Evolutionary conservation across 495 filamentous ascomycete species (phyloP).

Genomic region (Aspergillus bridgeri): DNA sequence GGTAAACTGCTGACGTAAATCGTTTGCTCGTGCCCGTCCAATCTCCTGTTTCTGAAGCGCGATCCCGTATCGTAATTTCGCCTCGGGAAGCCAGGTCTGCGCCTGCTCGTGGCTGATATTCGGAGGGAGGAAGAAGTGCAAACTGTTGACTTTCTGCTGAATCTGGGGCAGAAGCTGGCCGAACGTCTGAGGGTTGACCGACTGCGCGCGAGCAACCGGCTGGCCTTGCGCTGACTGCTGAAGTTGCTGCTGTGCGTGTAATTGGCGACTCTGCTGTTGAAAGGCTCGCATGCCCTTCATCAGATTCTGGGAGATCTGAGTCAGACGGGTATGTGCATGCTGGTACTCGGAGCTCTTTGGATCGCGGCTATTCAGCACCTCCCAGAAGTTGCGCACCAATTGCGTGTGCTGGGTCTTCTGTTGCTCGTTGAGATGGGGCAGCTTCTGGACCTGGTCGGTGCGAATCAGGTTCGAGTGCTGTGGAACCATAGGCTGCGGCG

Average conservation of each 20-base stretch:
- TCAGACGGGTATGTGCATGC: constrained; percentile 60
- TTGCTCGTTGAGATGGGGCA: constrained; percentile 50
- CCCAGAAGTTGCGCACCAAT: constrained; percentile 59
- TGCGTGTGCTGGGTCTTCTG: constrained; percentile 65
- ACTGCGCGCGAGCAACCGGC: constrained; percentile 34
- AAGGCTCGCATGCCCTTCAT: constrained; percentile 53
- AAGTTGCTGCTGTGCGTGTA: constrained; percentile 33
- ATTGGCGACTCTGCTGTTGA: constrained; percentile 43
- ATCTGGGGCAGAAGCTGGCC: constrained; percentile 42
- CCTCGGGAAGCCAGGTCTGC: constrained; percentile 49
- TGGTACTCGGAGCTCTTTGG: constrained; percentile 54
- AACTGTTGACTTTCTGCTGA: constrained; percentile 42
- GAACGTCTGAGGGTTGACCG: constrained; percentile 40
- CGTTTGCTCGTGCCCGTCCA: constrained; percentile 35
- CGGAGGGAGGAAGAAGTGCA: constrained; percentile 47
- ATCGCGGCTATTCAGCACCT: constrained; percentile 55
- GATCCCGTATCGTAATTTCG: constrained; percentile 50
- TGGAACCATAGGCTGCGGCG: constrained; percentile 31
- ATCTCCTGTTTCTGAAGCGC: constrained; percentile 52
- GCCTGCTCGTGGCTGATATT: constrained; percentile 44
- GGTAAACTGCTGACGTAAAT: constrained; percentile 36
- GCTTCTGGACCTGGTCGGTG: constrained; percentile 51
- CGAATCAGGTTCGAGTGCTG: constrained; percentile 49
- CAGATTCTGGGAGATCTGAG: constrained; percentile 62
- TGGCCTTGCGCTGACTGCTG: constrained; percentile 29